Conservation (phyloP, 2,329 filamentous ascomycete genomes). For the Botrytis squamosa region DNA sequence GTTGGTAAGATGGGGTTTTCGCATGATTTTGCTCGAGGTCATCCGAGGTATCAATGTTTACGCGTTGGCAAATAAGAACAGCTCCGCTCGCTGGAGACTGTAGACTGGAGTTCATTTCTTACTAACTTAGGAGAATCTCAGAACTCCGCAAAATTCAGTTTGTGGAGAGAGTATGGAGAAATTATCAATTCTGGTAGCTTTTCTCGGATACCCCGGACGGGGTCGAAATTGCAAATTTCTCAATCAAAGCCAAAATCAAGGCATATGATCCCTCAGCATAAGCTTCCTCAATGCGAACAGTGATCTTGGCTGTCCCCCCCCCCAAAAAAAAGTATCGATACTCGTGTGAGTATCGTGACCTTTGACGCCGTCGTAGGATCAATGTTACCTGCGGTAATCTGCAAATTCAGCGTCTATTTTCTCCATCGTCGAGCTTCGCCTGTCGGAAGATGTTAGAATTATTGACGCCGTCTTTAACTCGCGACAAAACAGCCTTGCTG, state of each 20-base stretch:
- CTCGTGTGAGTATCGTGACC: background rate
- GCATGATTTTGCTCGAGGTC: background rate
- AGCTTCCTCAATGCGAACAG: background rate
- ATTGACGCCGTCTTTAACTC: background rate
- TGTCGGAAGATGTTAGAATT: background rate
- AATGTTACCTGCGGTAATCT: background rate
- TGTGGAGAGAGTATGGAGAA: conserved; percentile 10
- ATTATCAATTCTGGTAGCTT: background rate
- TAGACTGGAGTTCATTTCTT: background rate
- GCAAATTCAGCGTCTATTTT: background rate
- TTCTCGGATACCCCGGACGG: background rate
- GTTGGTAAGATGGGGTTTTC: conserved; percentile 12
- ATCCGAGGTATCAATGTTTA: background rate
- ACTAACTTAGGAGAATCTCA: background rate
- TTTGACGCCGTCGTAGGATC: background rate
- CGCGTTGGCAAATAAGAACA: background rate
- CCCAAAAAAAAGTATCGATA: background rate
- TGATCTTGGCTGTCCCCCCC: background rate
- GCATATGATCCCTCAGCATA: background rate
- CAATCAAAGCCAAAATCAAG: background rate
- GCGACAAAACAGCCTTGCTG: background rate
- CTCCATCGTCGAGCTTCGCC: background rate
- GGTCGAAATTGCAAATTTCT: background rate
- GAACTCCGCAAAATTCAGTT: background rate
- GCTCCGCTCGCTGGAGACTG: background rate